Conservation (phyloP, 2,329 filamentous ascomycete genomes). For the Trichocomaceae sp. region DNA sequence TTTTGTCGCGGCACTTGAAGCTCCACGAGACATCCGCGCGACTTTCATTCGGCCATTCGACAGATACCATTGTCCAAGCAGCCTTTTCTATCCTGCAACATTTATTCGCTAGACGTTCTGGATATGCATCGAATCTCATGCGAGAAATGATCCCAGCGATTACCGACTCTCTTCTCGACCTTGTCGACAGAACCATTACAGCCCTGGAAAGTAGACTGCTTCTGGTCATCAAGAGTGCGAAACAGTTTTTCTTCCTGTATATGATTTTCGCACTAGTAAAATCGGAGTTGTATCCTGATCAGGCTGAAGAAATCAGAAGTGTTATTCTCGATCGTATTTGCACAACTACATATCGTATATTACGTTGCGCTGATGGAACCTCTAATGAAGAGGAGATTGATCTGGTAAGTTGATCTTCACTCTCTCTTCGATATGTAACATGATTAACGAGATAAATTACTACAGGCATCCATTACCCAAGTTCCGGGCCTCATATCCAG, state of each 20-base stretch:
- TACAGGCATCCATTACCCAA: constrained; percentile 2
- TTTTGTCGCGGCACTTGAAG: constrained; percentile 32
- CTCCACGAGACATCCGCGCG: constrained; percentile 27
- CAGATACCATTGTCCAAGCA: constrained; percentile 34
- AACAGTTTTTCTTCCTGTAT: constrained; percentile 36
- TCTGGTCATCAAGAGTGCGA: constrained; percentile 32
- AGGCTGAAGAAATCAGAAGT: constrained; percentile 29
- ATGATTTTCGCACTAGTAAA: constrained; percentile 32
- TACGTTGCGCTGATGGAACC: constrained; percentile 21
- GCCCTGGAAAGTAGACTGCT: constrained; percentile 27
- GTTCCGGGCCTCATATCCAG: constrained; percentile 2
- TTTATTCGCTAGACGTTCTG: constrained; percentile 23
- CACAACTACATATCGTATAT: constrained; percentile 29
- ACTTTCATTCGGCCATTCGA: constrained; percentile 29
- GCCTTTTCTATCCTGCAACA: constrained; percentile 33
- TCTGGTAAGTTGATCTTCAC: constrained; percentile 5
- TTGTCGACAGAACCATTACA: constrained; percentile 26
- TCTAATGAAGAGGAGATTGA: constrained; percentile 2
- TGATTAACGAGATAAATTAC: background rate
- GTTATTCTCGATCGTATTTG: constrained; percentile 32
- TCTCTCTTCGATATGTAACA: background rate
- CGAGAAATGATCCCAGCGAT: constrained; percentile 25
- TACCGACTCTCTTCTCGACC: constrained; percentile 28
- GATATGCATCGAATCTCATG: constrained; percentile 19
- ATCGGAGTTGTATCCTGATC: constrained; percentile 27